A percentile compares a stretch with the other conserved stretches of the same genome.
Conservation (phyloP, 768 basidiomycete genomes). For the Rhodotorula kratochvilovae region DNA sequence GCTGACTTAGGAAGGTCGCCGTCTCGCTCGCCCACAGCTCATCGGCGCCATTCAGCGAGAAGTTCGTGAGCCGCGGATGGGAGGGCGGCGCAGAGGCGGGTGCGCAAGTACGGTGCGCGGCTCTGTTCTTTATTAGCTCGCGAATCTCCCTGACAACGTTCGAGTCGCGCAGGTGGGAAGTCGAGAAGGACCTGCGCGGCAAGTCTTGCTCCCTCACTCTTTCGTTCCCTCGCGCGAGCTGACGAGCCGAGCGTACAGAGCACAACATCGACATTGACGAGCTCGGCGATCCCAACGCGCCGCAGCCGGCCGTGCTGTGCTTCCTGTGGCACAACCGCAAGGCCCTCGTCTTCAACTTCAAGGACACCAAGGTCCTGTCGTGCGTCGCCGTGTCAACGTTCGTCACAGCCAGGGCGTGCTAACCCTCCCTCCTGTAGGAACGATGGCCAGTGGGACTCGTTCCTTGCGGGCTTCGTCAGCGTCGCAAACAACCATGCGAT, state of each 20-base stretch:
- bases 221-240: too few species aligned
- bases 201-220: background rate
- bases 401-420: too few species aligned
- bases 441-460: background rate
- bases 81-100: background rate
- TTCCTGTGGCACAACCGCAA: background rate
- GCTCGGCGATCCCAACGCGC: too few species aligned
- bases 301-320: background rate
- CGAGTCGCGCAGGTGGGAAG: conserved; percentile 6
- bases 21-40: background rate
- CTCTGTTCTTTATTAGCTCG: too few species aligned
- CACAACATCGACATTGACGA: conserved; percentile 4
- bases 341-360: background rate
- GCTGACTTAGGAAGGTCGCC: conserved; percentile 1
- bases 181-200: conserved; percentile 19
- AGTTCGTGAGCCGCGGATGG: background rate
- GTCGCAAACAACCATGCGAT: background rate
- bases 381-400: background rate
- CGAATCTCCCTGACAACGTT: too few species aligned
- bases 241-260: background rate
- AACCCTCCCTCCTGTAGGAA: background rate
- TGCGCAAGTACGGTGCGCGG: background rate
- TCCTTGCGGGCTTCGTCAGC: conserved; percentile 1
- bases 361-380: background rate
- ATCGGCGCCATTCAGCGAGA: conserved; percentile 14